Evolutionary conservation across 208 protist species (phyloP).

Genomic region (Leishmania gerbilli): DNA sequence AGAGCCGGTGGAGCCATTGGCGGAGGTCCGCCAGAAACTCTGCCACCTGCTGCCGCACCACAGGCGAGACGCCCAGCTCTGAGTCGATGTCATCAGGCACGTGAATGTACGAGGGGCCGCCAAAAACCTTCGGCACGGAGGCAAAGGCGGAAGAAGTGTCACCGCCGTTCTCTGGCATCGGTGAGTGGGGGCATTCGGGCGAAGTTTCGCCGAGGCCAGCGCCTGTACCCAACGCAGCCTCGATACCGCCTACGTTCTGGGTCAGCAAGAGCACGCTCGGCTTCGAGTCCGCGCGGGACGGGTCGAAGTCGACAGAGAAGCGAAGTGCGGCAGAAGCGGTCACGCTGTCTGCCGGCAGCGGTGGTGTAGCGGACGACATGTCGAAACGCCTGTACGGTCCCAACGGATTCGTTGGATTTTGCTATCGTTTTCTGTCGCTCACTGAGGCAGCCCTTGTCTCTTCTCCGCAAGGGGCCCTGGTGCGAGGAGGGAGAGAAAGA

Average conservation of each 20-base stretch:
- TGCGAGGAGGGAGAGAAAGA: not conserved
- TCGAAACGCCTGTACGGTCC: not conserved
- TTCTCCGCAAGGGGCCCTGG: not conserved
- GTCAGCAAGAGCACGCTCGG: slow-evolving; percentile 69
- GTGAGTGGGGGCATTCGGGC: not conserved
- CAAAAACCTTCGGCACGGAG: not conserved
- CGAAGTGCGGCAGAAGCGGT: slow-evolving; percentile 18
- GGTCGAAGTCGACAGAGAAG: slow-evolving; percentile 30
- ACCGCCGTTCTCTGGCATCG: not conserved
- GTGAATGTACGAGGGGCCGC: slow-evolving; percentile 1
- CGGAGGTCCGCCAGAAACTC: slow-evolving; percentile 75
- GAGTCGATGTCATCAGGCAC: slow-evolving; percentile 10
- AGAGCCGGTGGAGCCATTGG: slow-evolving; percentile 52
- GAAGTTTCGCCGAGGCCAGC: not conserved
- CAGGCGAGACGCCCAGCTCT: slow-evolving; percentile 12
- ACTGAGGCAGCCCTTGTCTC: not conserved
- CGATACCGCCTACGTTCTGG: slow-evolving; percentile 81
- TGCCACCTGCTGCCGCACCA: slow-evolving; percentile 21
- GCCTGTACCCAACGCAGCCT: slow-evolving; percentile 7
- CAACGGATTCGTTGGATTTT: not conserved
- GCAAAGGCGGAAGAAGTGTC: slow-evolving; percentile 6
- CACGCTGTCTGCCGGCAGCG: not conserved
- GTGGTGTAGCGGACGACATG: not conserved
- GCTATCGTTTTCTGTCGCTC: not conserved
- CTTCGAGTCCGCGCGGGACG: slow-evolving; percentile 20